Evolutionary conservation across 2,329 filamentous ascomycete species (phyloP).

Genomic region (Trichoderma simmonsii): DNA sequence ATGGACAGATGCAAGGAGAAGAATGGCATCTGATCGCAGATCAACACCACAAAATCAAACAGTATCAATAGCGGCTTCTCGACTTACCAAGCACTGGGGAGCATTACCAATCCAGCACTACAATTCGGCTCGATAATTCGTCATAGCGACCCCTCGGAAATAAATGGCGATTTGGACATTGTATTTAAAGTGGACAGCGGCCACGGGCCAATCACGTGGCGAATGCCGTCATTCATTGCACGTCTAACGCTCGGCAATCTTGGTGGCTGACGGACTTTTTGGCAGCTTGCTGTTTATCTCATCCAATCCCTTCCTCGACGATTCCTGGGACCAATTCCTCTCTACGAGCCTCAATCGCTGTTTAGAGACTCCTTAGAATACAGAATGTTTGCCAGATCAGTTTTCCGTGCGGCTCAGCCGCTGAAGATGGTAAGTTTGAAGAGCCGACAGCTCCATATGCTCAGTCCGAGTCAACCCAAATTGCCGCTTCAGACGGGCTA

Average conservation of each 20-base stretch:
- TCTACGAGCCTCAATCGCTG: background rate
- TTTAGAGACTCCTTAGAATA: background rate
- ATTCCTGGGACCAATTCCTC: background rate
- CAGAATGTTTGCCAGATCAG: slow-evolving; percentile 66
- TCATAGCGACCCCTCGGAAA: background rate
- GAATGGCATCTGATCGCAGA: background rate
- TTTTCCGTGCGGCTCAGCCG: slow-evolving; percentile 62
- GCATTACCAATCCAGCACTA: background rate
- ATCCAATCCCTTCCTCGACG: background rate
- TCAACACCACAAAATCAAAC: background rate
- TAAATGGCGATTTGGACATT: background rate
- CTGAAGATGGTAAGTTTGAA: slow-evolving; percentile 57
- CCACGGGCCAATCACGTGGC: slow-evolving; percentile 17
- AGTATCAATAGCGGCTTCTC: background rate
- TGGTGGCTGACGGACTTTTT: background rate
- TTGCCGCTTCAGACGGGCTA: background rate
- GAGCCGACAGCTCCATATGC: background rate
- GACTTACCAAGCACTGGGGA: background rate
- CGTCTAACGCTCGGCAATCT: slow-evolving; percentile 4
- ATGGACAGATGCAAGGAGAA: background rate
- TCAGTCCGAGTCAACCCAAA: background rate
- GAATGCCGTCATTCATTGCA: slow-evolving; percentile 15
- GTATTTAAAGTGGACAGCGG: background rate
- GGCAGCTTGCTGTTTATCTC: background rate
- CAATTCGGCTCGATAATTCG: background rate